phyloP scores from a whole-genome alignment of 352 stramenopile species.

The Pythium oligandrum region DNA sequence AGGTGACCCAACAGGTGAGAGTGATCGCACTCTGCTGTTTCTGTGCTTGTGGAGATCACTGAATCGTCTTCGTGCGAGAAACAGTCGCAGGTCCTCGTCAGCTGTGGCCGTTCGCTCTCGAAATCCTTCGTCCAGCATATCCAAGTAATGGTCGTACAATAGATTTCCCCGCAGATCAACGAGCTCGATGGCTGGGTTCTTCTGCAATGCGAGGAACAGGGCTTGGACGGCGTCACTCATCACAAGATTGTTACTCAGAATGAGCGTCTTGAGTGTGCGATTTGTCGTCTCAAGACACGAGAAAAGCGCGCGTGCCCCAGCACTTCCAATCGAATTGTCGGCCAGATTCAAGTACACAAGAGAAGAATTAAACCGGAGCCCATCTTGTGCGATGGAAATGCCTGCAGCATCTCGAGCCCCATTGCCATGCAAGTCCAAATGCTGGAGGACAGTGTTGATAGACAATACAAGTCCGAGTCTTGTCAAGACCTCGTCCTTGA shows the following conservation, averaged over 20 bases:
- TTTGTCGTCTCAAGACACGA: slow-evolving; percentile 28
- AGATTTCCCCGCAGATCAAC: slow-evolving; percentile 59
- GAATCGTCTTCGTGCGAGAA: slow-evolving; percentile 43
- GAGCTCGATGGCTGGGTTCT: slow-evolving; percentile 32
- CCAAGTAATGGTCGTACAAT: slow-evolving; percentile 36
- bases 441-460: slow-evolving; percentile 52
- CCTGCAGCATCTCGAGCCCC: slow-evolving; percentile 35
- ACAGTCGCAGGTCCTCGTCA: slow-evolving; percentile 38
- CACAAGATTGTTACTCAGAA: slow-evolving; percentile 62
- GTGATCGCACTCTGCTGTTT: background rate
- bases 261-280: slow-evolving; percentile 32
- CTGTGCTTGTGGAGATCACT: background rate
- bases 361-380: slow-evolving; percentile 33
- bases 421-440: slow-evolving; percentile 62
- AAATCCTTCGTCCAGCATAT: slow-evolving; percentile 16
- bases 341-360: slow-evolving; percentile 54
- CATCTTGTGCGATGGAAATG: slow-evolving; percentile 28
- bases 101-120: slow-evolving; percentile 25
- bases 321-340: slow-evolving; percentile 51
- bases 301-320: slow-evolving; percentile 46
- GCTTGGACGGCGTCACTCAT: slow-evolving; percentile 40
- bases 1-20: no score
- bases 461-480: slow-evolving; percentile 37
- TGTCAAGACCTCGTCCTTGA: slow-evolving; percentile 33
- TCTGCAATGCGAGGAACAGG: slow-evolving; percentile 27